Evolutionary conservation across 2,329 filamentous ascomycete species (phyloP).

Genomic region (Clarireedia sp.): DNA sequence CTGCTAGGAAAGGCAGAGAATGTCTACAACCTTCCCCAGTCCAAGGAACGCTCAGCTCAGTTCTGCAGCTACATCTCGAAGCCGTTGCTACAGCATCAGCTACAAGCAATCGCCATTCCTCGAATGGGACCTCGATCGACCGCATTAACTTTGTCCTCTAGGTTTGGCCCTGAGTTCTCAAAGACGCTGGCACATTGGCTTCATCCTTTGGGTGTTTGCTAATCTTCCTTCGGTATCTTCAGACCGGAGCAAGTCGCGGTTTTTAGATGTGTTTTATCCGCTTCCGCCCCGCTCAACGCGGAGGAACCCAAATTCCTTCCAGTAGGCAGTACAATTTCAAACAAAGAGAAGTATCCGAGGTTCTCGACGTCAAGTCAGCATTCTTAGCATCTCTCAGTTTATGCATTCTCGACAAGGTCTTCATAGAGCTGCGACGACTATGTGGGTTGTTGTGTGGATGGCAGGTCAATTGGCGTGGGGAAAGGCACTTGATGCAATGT

Average conservation of each 20-base stretch:
- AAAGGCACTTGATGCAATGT: constrained; percentile 21
- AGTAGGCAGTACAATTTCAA: constrained; percentile 71
- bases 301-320: constrained; percentile 93
- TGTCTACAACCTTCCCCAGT: constrained; percentile 36
- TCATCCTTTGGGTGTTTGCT: constrained; percentile 21
- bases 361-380: constrained; percentile 20
- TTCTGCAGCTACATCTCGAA: constrained; percentile 34
- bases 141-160: constrained; percentile 57
- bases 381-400: constrained; percentile 10
- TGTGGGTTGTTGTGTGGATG: constrained; percentile 11
- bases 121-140: constrained; percentile 49
- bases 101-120: constrained; percentile 37
- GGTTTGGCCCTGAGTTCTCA: constrained; percentile 26
- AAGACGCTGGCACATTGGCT: constrained; percentile 28
- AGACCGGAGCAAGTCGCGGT: constrained; percentile 60
- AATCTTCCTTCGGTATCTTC: constrained; percentile 24
- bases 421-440: background rate
- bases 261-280: constrained; percentile 99
- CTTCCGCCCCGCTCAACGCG: constrained; percentile 60
- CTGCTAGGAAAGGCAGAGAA: constrained; percentile 29
- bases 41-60: constrained; percentile 23
- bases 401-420: background rate
- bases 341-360: constrained; percentile 55
- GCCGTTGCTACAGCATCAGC: constrained; percentile 46
- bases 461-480: background rate